These are phyloP conservation scores for Ilyonectria mors-panacis DNA, from an alignment of 2,329 filamentous ascomycete genomes.

Conservation along the genomic window DNA sequence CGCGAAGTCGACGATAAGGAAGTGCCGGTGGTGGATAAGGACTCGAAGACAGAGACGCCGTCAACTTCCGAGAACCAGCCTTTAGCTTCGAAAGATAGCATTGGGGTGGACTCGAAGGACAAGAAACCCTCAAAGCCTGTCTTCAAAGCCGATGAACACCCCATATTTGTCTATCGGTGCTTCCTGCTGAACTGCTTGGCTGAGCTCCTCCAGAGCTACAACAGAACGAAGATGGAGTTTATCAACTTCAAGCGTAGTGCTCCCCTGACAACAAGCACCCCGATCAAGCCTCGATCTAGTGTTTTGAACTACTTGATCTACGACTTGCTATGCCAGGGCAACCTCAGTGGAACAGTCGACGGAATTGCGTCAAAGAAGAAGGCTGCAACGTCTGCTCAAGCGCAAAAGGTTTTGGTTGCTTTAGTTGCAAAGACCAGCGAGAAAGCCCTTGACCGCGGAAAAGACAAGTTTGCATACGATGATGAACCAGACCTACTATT, in stretches of 20 bases:
- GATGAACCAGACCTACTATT: constrained; percentile 89
- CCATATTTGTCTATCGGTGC: constrained; percentile 96
- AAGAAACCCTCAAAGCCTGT: constrained; percentile 78
- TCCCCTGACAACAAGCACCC: constrained; percentile 85
- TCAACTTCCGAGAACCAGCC: constrained; percentile 45
- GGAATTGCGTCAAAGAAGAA: constrained; percentile 87
- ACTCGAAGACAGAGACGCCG: constrained; percentile 55
- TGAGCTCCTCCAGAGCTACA: constrained; percentile 93
- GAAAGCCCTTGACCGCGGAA: constrained; percentile 71
- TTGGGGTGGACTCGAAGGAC: constrained; percentile 61
- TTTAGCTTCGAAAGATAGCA: constrained; percentile 51
- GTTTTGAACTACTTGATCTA: constrained; percentile 95
- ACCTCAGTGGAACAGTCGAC: constrained; percentile 79
- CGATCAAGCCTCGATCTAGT: constrained; percentile 92
- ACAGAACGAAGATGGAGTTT: constrained; percentile 96
- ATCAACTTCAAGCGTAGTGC: constrained; percentile 98
- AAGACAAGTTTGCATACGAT: constrained; percentile 75
- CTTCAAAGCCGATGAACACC: constrained; percentile 94
- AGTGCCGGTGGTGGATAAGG: constrained; percentile 60
- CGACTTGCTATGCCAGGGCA: constrained; percentile 75
- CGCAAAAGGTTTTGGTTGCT: constrained; percentile 88
- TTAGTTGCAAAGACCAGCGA: constrained; percentile 92
- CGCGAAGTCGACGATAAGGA: constrained; percentile 93
- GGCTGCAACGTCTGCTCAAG: constrained; percentile 85
- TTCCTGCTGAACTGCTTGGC: constrained; percentile 94